phyloP scores from a whole-genome alignment of 805 yeast genomes.

The Saturnispora quitensis region DNA sequence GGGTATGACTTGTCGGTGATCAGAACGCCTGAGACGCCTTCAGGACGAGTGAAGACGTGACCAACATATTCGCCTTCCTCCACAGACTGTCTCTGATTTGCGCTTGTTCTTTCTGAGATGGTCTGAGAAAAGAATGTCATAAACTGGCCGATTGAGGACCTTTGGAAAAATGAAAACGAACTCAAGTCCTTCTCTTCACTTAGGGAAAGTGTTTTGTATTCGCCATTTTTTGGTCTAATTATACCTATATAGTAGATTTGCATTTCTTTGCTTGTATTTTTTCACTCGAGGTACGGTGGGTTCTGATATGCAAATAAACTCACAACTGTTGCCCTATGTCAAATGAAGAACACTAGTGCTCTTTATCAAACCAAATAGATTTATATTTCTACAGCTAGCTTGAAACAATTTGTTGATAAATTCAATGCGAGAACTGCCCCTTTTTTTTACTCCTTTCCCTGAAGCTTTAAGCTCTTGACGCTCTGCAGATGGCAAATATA shows the following conservation, averaged over 20 bases:
- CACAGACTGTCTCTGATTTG: conserved; percentile 89
- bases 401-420: background rate
- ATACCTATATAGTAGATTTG: conserved; percentile 88
- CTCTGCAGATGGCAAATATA: too few species aligned
- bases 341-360: background rate
- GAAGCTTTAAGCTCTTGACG: background rate
- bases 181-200: conserved; percentile 74
- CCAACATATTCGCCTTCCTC: conserved; percentile 90
- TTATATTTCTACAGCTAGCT: too few species aligned
- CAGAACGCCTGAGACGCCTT: conserved; percentile 85
- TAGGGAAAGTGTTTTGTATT: conserved; percentile 60
- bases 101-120: conserved; percentile 74
- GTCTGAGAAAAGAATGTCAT: conserved; percentile 92
- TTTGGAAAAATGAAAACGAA: conserved; percentile 83
- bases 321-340: background rate
- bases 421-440: background rate
- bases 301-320: too few species aligned
- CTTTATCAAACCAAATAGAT: background rate
- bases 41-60: conserved; percentile 82
- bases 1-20: conserved; percentile 95
- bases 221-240: conserved; percentile 43
- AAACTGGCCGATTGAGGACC: conserved; percentile 68
- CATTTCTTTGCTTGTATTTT: conserved; percentile 36
- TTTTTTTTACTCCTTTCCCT: background rate
- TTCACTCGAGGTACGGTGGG: background rate